Base-by-base conservation (phyloP, 1,139 yeast genomes). In the Hansenula sp. region DNA sequence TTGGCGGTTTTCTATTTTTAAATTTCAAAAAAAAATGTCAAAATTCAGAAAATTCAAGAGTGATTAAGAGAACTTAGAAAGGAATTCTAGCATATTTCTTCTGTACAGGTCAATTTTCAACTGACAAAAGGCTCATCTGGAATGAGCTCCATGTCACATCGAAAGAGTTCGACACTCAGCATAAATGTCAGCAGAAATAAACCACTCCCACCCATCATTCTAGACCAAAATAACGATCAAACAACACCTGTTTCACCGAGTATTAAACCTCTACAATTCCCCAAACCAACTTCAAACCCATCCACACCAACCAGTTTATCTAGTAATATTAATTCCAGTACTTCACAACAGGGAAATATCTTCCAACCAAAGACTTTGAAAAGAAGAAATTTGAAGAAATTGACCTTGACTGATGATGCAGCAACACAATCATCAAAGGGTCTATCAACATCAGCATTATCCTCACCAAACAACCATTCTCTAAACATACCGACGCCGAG, bases 301-400 rank as follows among this genome's bases (percentile, higher is more conserved):
- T n/a, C 29, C 4, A 33, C 25, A 6, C 29, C 35, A 4, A 22
- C 29, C 11, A 18, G 11, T 13, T 17, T 21, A 3, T 8, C 25
- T n/a, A 19, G n/a, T 13, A 14, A 13, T 20, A 6, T 4, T 21
- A 21, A 9, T 21, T 21, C 6, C 9, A 9, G 24, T 21, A 21
- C 6, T 21, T 9, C 24, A 21, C 24, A 21, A 2, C 17, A n/a
- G 9, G 19, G 26, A 5, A 44, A 56, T 8, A 53, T 57, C 34
- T 75, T 62, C 60, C 74, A 66, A 52, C 65, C 81, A 31, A 82
- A 78, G 56, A 72, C 92, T 5, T 62, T 87, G 46, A 77, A 77
- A 48, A 72, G 96, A 42, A 77, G 84, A 51, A 88, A 88, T 59
- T 69, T 84, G 58, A 88, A 88, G 59, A 74, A 84, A 46, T 69